Base-by-base conservation (phyloP, 805 yeast species). In the Pichia eremophila region DNA sequence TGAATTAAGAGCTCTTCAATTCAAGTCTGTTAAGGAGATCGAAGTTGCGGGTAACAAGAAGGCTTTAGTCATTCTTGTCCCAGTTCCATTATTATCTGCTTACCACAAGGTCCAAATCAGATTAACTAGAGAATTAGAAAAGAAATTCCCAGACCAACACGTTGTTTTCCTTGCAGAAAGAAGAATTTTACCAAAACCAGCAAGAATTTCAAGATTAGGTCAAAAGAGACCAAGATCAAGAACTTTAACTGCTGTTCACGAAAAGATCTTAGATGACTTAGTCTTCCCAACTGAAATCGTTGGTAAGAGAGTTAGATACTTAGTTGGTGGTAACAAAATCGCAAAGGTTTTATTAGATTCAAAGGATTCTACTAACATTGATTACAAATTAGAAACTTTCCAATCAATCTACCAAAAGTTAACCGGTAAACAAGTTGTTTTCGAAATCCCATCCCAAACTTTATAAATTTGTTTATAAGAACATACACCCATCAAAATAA, bases 161-260 rank as follows among this genome's bases (percentile, higher is more conserved):
- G 96, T 91, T 74, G 91, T 93, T 66, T 88, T 91, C 88, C 83
- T 91, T 71, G 98, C 97, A 71, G 98, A 91, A 82, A 88, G 99
- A 81, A 88, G 96, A 79, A 93, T 91, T 78, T 81, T 93, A 71
- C 96, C 98, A 78, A 91, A 88, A 83, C 97, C 98, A 73, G 86
- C 95, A 68, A 89, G 98, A 79, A 78, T 83, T 69, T 79, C 96
- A 55, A 87, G 89, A 81, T 86, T 83, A 74, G 75, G 73, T 67
- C 99, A 93, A 80, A 90, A 93, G 90, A 90, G 99, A 83, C 99
- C 99, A 74, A 88, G 96, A 81, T 90, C 98, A 67, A 89, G 99
- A 85, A 91, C 99, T 69, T 81, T 93, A 74, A 83, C 96, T 64
- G 89, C 97, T 70, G 99, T 91, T 63, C 99, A 91, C 77, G 98